Percentiles rank a stretch among this genome's conserved stretches.
These are phyloP conservation scores for Aegilops umbellulata DNA, from an alignment of 176 grass and related monocot genomes.

Conservation along the genomic window DNA sequence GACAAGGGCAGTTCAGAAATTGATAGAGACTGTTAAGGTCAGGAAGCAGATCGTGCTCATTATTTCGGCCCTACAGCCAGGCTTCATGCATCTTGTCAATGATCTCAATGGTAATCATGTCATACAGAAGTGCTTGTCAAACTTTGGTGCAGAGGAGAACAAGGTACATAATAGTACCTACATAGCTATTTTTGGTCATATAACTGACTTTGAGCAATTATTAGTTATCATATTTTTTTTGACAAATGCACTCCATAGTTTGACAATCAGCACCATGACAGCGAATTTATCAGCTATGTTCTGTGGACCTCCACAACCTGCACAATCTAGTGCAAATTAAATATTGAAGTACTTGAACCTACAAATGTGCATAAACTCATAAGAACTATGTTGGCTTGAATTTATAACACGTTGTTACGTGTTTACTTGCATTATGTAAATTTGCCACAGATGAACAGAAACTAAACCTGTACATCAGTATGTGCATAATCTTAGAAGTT, in stretches of 20 bases:
- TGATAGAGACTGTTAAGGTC: conserved; percentile 72
- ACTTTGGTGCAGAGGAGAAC: conserved; percentile 71
- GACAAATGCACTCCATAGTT: not conserved
- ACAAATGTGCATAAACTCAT: not conserved
- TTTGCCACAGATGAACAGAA: not conserved
- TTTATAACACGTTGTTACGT: not conserved
- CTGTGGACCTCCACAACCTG: not conserved
- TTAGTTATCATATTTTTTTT: not conserved
- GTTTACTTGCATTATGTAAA: not conserved
- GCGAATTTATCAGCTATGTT: conserved; percentile 1
- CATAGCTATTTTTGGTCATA: not conserved
- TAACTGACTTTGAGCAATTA: not conserved
- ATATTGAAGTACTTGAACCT: not conserved
- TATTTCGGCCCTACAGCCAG: conserved; percentile 53
- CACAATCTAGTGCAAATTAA: not conserved
- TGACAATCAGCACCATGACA: not conserved
- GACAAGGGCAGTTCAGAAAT: conserved; percentile 84
- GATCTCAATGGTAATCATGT: conserved; percentile 93
- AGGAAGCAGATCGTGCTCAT: conserved; percentile 52
- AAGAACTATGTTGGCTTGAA: not conserved
- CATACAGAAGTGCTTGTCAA: conserved; percentile 72
- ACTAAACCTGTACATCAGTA: not conserved
- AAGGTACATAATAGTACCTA: conserved; percentile 49
- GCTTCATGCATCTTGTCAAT: conserved; percentile 69
- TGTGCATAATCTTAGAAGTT: not conserved